Conservation (phyloP, 2,329 filamentous ascomycete species). For the Xylariaceae sp. region DNA sequence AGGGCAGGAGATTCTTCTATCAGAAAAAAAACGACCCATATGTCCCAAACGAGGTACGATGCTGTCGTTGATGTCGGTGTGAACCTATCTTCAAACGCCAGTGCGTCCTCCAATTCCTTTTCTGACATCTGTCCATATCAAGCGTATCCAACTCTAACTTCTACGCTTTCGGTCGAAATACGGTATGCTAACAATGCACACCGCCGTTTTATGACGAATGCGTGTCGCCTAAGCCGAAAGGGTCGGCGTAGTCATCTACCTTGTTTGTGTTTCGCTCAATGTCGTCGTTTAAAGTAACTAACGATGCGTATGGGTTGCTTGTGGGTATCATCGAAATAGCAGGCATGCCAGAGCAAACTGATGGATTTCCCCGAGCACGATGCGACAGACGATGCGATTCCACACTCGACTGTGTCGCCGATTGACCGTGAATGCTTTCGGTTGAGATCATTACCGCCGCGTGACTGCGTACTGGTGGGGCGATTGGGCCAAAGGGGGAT, state of each 20-base stretch:
- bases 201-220: not conserved
- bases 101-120: too few species aligned
- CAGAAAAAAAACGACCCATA: too few species aligned
- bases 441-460: not conserved
- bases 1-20: too few species aligned
- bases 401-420: not conserved
- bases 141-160: too few species aligned
- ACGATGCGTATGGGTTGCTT: constrained; percentile 29
- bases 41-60: too few species aligned
- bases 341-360: not conserved
- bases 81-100: too few species aligned
- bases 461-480: constrained; percentile 25
- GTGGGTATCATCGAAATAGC: constrained; percentile 11
- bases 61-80: too few species aligned
- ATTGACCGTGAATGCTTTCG: not conserved
- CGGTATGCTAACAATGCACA: not conserved
- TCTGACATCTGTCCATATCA: too few species aligned
- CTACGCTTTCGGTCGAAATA: too few species aligned
- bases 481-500: constrained; percentile 34
- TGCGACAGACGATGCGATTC: not conserved
- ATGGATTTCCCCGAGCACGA: not conserved
- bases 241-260: not conserved
- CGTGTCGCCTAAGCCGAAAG: not conserved
- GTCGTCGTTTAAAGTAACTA: constrained; percentile 23
- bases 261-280: constrained; percentile 1